Base-by-base conservation (phyloP, 257 asterid species). In the Ilex asprella region DNA sequence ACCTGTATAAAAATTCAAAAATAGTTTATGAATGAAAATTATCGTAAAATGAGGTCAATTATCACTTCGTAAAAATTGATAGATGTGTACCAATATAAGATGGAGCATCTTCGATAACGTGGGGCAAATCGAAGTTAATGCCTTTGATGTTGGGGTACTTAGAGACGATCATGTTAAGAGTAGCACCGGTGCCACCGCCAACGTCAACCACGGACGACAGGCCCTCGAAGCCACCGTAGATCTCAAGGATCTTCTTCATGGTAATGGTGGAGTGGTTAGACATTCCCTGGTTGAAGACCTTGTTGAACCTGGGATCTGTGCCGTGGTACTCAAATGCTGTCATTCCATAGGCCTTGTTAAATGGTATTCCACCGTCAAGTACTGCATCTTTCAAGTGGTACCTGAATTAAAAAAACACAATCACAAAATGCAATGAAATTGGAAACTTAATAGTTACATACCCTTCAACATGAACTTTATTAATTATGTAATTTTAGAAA, bases 171-270 rank as follows among this genome's bases (percentile, higher is more conserved):
- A 83, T 84, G 39, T 62, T 79, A 9, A 92, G 82, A 0, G 95
- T 81, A 7, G 93, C 94, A 11, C 98, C 98, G 0, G 70, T 83
- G 21, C 97, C 97, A 30, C 98, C 98, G 27, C 97, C 98, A 47
- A 92, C 97, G 65, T 92, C 98, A n/a, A 89, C 97, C 44, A 92
- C 73, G 8, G 91, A 75, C 0, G 68, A 68, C 13, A 92, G 79
- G 30, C 91, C 91, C 30, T 78, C 80, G 41, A 92, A 92, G 0
- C 98, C 97, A 0, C 68, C 46, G 64, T 92, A 92, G 0, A 62
- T 79, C 2, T 86, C 85, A 0, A 92, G 84, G 64, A 92, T 77
- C 68, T 81, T 86, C 75, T 83, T 89, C 91, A 89, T 84, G 13
- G 84, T 57, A 16, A 88, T 78, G 30, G 91, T 85, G 29, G 97